Evolutionary conservation across 768 basidiomycete species (phyloP), one percentile per base, ranked within the genome.

Genomic region (Mycena vulgaris): DNA sequence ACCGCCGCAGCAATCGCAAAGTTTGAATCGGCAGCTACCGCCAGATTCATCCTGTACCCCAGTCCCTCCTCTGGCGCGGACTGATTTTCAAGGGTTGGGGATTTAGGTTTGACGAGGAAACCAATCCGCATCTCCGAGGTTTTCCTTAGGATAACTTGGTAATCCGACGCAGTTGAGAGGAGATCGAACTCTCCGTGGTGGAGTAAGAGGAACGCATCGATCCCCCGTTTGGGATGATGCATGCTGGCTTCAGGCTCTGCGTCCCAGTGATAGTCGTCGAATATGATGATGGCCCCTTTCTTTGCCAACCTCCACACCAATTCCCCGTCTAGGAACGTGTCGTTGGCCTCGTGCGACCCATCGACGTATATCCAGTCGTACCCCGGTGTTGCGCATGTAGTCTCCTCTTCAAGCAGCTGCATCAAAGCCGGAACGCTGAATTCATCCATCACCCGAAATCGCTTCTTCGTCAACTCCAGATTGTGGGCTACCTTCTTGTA

Each of bases 361-460:
- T 90, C 89, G 52, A 90, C 75, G 70, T 90, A 90, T 19, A 90
- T 78, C 85, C 87, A 90, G 69, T 90, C 87, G 69, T 86, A 90
- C 2, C 89, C 89, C 21, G 84, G 78, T 1, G 75, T 35, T 0
- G 47, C 69, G 23, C 72, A 68, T 1, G 57, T 48, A 66, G 83
- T 83, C 76, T 87, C 87, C 74, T 90, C 88, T 53, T 77, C 73
- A 35, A 90, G 76, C 30, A 90, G 71, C 23, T 72, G 79, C 79
- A 84, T 86, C 40, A 89, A 76, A 2, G 83, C 88, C 0, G 89
- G 87, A 58, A 87, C 72, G 73, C 89, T 90, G 79, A 89, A 90
- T 66, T 87, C 78, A 21, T 82, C 79, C 48, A 89, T 68, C 69
- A 90, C 76, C 45, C 88, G 86, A 61, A 81, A 83, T 33, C 77